Conservation (phyloP, 2,329 filamentous ascomycete genomes). For the Leptoxyphium fumago region DNA sequence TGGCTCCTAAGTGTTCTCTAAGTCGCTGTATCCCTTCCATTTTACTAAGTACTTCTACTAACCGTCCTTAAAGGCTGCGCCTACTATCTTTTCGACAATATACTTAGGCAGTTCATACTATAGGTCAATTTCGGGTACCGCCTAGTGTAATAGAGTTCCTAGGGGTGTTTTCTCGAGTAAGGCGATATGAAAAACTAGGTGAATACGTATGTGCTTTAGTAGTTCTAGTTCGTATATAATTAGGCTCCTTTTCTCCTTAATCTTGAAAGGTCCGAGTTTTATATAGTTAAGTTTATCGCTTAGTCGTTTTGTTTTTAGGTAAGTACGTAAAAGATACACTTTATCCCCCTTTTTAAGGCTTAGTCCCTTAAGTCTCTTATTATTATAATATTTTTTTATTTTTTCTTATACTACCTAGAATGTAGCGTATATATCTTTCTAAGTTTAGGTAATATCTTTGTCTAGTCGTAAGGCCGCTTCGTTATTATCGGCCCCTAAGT, state of each 20-base stretch:
- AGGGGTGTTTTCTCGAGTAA: not conserved
- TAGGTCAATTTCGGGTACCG: not conserved
- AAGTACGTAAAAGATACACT: not conserved
- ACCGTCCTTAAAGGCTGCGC: not conserved
- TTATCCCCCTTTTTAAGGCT: not conserved
- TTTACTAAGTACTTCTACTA: not conserved
- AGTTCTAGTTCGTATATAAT: not conserved
- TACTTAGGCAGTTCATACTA: not conserved
- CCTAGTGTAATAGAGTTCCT: not conserved
- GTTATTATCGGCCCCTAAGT: not conserved
- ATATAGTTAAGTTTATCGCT: not conserved
- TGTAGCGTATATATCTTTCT: not conserved
- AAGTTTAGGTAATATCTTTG: not conserved
- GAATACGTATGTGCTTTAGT: not conserved
- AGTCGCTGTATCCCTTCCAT: not conserved
- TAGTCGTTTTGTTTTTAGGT: not conserved
- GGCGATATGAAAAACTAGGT: not conserved
- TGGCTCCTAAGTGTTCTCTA: not conserved
- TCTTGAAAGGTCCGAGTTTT: not conserved
- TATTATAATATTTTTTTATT: not conserved
- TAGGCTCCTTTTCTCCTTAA: not conserved
- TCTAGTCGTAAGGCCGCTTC: not conserved
- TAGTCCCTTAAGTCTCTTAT: not conserved
- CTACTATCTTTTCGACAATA: too few relatives aligned
- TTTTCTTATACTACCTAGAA: not conserved